Base-by-base conservation (phyloP, 257 asterid genomes). In the Ajuga chamaepitys region DNA sequence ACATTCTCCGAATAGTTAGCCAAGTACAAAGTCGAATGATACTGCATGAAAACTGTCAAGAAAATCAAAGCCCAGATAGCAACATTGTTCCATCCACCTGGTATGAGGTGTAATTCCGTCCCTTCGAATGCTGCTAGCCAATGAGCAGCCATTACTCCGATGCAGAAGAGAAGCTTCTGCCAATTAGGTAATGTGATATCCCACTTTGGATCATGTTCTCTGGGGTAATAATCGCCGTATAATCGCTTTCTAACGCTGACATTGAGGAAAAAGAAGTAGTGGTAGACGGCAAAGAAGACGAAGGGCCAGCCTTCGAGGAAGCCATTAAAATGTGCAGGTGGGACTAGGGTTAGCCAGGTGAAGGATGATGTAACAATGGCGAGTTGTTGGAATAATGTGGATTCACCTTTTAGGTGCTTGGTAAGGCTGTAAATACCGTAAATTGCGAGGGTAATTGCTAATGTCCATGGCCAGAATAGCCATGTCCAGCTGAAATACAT, bases 231-330 rank as follows among this genome's bases (percentile, higher is more conserved):
- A 65, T 90, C 99, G 22, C 99, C 97, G 58, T 90, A 94, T 61
- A 94, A 10, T 6, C 97, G 73, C 74, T 83, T 85, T 5, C 96
- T 79, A 12, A 88, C 88, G 44, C 80, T 81, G 57, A 76, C 83
- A 11, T 85, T 78, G 63, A 88, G 85, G 81, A 90, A 90, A 72
- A 86, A 90, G 89, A 88, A 90, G 70, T 86, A 94, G 73, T 94
- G 97, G 77, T 94, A 94, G 58, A 86, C 79, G 20, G 88, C 80
- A 79, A 94, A 90, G 86, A 90, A 94, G 62, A 88, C 93, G 48
- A 88, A 75, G 59, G 99, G 97, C 97, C 96, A 94, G 2, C 99
- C 97, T 77, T 94, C 95, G 37, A 94, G 95, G 74, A 90, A 94
- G 44, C 99, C 99, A 71, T 88, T 94, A 75, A 86, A 90, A 76